Evolutionary conservation across 2,329 filamentous ascomycete genomes (phyloP), one percentile per base, ranked within the genome.

Genomic region (Pseudogymnoascus sp.): DNA sequence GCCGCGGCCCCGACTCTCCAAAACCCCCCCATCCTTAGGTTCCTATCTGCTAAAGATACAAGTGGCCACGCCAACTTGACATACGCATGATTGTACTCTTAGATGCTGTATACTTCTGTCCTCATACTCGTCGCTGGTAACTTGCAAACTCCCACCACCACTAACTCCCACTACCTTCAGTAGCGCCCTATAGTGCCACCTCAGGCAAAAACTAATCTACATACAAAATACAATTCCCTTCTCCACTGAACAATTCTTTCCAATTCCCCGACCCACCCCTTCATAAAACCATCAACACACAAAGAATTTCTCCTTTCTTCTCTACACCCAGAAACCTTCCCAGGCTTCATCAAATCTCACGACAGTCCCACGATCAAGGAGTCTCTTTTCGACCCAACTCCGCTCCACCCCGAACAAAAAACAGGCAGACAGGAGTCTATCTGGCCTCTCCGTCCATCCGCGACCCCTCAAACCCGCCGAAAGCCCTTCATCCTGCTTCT

Each of bases 361-460:
- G 29, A 35, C 50, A 35, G 16, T 33, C 29, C 29, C 33, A 33
- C 29, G 16, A 56, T 56, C 29, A 56, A 56, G 50, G 50, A 33
- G 50, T 33, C 29, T 35, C 50, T 35, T 56, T 26, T 56, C 50
- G 50, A 56, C 47, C 47, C 26, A 56, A 33, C 47, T 56, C 14
- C 47, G 8, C 29, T 56, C 10, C 16, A 33, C n/a, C 50, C 16
- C 10, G 3, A 56, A 24, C n/a, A 29, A 56, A 21, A 56, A 56
- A 21, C 50, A 56, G 50, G 33, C 50, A 56, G 50, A 29, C 50
- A 56, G 29, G 11, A 33, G 50, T 56, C 50, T 56, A 56, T 56
- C 50, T 56, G 50, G 50, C 50, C 62, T 65, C 62, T 50, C 60
- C 62, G 47, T 53, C 65, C 61, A 62, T 63, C 61, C 61, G 59